Conservation (phyloP, 345 rosid species). For the Populus davidiana region DNA sequence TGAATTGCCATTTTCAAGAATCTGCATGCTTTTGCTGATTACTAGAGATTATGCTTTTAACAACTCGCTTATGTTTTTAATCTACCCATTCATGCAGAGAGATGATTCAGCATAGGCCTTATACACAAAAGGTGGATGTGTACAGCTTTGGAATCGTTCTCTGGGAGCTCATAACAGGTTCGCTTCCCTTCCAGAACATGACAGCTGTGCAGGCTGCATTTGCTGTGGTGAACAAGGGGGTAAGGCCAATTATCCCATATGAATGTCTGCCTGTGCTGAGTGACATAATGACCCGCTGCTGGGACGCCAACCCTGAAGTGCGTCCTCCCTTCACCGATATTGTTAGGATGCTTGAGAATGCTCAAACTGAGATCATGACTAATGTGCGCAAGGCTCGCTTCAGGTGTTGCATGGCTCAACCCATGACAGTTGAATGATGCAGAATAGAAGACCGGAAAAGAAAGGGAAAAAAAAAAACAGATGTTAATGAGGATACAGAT, state of each 20-base stretch:
- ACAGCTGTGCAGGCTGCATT: conserved; percentile 34
- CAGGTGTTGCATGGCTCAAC: conserved; percentile 29
- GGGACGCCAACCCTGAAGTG: conserved; percentile 29
- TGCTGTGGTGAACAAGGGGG: conserved; percentile 35
- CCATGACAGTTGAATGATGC: conserved; percentile 30
- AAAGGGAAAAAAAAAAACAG: neutral
- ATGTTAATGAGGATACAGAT: conserved; percentile 8
- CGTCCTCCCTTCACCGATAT: conserved; percentile 25
- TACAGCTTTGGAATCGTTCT: conserved; percentile 34
- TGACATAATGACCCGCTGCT: conserved; percentile 31
- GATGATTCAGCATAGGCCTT: conserved; percentile 34
- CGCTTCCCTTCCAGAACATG: conserved; percentile 33
- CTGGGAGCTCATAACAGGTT: conserved; percentile 32
- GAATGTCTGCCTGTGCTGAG: conserved; percentile 29
- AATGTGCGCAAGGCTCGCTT: conserved; percentile 33
- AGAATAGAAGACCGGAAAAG: neutral
- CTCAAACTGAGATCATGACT: conserved; percentile 26
- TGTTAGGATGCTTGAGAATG: conserved; percentile 32
- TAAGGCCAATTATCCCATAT: conserved; percentile 24
- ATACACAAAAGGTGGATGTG: conserved; percentile 31
- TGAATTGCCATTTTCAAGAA: neutral
- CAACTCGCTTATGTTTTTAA: neutral
- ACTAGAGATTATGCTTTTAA: neutral
- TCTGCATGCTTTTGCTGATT: neutral
- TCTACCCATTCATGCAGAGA: conserved; percentile 18